Conservation (phyloP, 2,329 filamentous ascomycete genomes). For the Ascocoryne sarcoides region DNA sequence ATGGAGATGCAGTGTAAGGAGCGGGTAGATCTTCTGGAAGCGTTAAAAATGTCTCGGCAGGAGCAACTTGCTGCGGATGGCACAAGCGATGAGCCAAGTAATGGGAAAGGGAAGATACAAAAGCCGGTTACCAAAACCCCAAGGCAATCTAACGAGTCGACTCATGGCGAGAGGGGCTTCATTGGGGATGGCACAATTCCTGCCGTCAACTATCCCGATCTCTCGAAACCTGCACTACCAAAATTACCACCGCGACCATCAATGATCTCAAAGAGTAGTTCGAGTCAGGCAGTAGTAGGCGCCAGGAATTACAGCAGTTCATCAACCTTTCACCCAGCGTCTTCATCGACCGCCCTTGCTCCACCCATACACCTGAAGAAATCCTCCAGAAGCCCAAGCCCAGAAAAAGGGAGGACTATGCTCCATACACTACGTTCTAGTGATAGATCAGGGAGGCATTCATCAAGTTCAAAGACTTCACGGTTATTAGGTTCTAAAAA, state of each 20-base stretch:
- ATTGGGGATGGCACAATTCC: slow-evolving; percentile 78
- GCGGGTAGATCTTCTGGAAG: slow-evolving; percentile 78
- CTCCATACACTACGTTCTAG: slow-evolving; percentile 49
- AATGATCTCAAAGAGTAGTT: slow-evolving; percentile 39
- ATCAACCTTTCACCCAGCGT: slow-evolving; percentile 10
- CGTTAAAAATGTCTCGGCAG: slow-evolving; percentile 58
- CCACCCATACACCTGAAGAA: slow-evolving; percentile 29
- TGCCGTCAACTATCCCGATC: slow-evolving; percentile 67
- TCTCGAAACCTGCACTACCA: slow-evolving; percentile 54
- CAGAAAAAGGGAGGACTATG: slow-evolving; percentile 50
- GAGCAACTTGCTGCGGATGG: slow-evolving; percentile 29
- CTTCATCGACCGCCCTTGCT: slow-evolving; percentile 15
- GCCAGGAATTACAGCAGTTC: slow-evolving; percentile 9
- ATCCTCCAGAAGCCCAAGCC: slow-evolving; percentile 42
- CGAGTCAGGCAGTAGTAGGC: slow-evolving; percentile 37
- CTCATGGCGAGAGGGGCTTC: slow-evolving; percentile 41
- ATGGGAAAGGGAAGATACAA: slow-evolving; percentile 12
- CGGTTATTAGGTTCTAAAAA: slow-evolving; percentile 19
- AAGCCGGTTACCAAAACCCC: slow-evolving; percentile 28
- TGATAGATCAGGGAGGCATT: slow-evolving; percentile 38
- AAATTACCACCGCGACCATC: slow-evolving; percentile 48
- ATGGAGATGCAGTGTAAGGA: slow-evolving; percentile 91
- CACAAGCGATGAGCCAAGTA: slow-evolving; percentile 9
- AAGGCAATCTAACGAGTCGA: slow-evolving; percentile 22
- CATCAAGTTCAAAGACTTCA: slow-evolving; percentile 28